Conservation (phyloP, 257 asterid species). For the Solanum pimpinellifolium region DNA sequence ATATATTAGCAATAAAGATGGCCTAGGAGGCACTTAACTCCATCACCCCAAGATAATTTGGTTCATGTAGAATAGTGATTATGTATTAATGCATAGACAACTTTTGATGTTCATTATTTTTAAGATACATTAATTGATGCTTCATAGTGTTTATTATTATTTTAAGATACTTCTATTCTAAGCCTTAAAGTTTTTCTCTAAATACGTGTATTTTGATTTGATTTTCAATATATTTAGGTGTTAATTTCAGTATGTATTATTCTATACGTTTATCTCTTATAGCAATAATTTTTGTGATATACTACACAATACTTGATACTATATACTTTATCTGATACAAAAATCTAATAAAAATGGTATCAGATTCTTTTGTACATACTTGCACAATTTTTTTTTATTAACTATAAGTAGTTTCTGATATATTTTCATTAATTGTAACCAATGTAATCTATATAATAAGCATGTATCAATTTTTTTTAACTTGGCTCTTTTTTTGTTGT, state of each 20-base stretch:
- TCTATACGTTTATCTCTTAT: too few relatives aligned
- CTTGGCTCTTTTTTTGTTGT: too few relatives aligned
- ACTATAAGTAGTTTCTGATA: too few relatives aligned
- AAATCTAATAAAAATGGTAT: not conserved
- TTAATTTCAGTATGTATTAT: too few relatives aligned
- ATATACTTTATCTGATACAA: not conserved
- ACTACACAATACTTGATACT: not conserved
- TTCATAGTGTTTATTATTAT: not conserved
- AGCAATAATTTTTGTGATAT: not conserved
- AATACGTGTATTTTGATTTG: too few relatives aligned
- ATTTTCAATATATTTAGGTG: not conserved
- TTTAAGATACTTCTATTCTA: not conserved
- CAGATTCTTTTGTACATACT: too few relatives aligned
- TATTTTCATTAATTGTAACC: too few relatives aligned
- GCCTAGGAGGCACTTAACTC: not conserved
- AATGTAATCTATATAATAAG: too few relatives aligned
- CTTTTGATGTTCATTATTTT: not conserved
- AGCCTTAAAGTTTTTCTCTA: not conserved
- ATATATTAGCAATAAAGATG: not conserved
- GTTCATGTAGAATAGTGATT: not conserved
- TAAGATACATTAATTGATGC: not conserved
- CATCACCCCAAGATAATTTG: not conserved
- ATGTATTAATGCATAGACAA: not conserved
- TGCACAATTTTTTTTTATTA: too few relatives aligned
- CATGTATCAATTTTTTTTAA: too few relatives aligned